Base-by-base conservation (phyloP, 2,329 filamentous ascomycete species). In the Penicillium sp. region DNA sequence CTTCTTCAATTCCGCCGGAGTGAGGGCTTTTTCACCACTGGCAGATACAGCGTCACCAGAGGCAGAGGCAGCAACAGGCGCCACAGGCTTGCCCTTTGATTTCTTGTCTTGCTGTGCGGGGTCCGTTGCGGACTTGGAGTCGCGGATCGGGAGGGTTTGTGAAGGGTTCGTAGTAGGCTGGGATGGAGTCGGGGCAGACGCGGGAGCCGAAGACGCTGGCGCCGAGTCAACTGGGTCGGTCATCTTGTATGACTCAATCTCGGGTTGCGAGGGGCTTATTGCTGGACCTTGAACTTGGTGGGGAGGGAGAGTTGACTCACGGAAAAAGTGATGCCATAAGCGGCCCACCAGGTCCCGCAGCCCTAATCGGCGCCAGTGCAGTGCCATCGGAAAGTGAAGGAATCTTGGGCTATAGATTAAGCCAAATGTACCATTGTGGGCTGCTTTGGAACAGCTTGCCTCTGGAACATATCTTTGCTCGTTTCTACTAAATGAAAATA, bases 1-100 rank as follows among this genome's bases (percentile, higher is more conserved):
- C 65, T 92, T 93, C 76, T 97, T 97, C 66, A 95, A 70, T 72
- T 95, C 88, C 18, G 90, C 90, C 33, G 67, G 67, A 6, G 71
- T 70, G 28, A 76, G 63, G 24, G 74, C 70, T 24, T 71, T 71
- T 28, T 66, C 65, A 13, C 60, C 65, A 15, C 61, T 64, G 6
- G 58, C 58, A 39, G 62, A 52, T 21, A 55, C 61, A 10, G 58
- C 60, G 42, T 65, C 56, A 21, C 55, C 62, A 5, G 52, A 56
- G 34, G 62, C 57, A 2, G 62, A 56, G 34, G 62, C 57, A 2
- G 62, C 53, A 13, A 60, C 42, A 39, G 66, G 50, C 28, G 66
- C 50, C 49, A 58, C 57, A 51, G 62, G 59, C 48, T 65, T 65
- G 44, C 54, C 52, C 58, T 70, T 65, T 33, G 59, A 18, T 44